A percentile compares a stretch with the other conserved stretches of the same genome.
These are phyloP conservation scores for Malassezia brasiliensis DNA, from an alignment of 1,284 basidiomycete species.

Conservation along the genomic window DNA sequence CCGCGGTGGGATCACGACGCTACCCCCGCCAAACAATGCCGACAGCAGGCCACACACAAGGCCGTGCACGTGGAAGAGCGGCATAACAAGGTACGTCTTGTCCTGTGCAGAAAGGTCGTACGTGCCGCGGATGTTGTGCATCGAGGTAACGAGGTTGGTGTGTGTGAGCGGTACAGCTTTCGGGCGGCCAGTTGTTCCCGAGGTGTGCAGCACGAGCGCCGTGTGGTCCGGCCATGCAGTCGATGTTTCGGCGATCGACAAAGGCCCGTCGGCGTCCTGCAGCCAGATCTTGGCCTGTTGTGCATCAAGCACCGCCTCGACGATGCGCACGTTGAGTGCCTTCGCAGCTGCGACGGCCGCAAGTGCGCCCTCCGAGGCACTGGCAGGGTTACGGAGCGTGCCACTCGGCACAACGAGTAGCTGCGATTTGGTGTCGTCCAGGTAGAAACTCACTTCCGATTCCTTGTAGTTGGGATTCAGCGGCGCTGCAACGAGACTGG, in stretches of 20 bases:
- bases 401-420: conserved; percentile 43
- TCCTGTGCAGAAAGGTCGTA: conserved; percentile 54
- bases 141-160: conserved; percentile 57
- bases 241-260: conserved; percentile 12
- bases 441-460: conserved; percentile 48
- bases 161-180: conserved; percentile 58
- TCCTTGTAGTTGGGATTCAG: conserved; percentile 51
- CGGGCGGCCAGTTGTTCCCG: conserved; percentile 58
- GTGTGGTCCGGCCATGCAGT: conserved; percentile 29
- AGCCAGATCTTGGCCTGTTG: conserved; percentile 23
- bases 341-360: conserved; percentile 29
- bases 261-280: conserved; percentile 20
- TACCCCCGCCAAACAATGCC: conserved; percentile 56
- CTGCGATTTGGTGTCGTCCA: conserved; percentile 47
- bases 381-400: conserved; percentile 15
- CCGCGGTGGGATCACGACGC: conserved; percentile 56
- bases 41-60: conserved; percentile 59
- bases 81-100: conserved; percentile 58
- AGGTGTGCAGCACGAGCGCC: conserved; percentile 56
- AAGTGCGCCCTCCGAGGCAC: conserved; percentile 8
- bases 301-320: conserved; percentile 41
- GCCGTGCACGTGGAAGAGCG: conserved; percentile 61
- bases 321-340: conserved; percentile 30
- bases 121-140: conserved; percentile 51
- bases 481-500: conserved; percentile 50